Conservation (phyloP, 2,329 filamentous ascomycete genomes). For the Fusarium sublunatum region DNA sequence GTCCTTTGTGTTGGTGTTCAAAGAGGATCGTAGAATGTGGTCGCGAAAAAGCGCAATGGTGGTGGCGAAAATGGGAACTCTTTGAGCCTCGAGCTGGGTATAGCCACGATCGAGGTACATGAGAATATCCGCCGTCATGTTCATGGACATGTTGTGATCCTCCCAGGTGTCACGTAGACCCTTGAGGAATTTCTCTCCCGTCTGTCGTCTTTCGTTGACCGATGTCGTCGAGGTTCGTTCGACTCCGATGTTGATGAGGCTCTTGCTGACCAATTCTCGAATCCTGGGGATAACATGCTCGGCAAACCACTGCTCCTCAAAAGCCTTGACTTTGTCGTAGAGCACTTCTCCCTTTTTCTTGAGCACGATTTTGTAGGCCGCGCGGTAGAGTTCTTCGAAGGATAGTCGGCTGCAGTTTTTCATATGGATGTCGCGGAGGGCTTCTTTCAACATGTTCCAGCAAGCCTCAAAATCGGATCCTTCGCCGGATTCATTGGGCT, state of each 20-base stretch:
- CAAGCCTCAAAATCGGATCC: conserved; percentile 84
- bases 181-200: conserved; percentile 84
- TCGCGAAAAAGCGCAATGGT: conserved; percentile 92
- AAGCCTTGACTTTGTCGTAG: conserved; percentile 81
- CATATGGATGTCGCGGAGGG: conserved; percentile 88
- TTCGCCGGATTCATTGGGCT: conserved; percentile 60
- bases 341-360: conserved; percentile 85
- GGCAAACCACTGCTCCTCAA: conserved; percentile 85
- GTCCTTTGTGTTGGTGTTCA: conserved; percentile 58
- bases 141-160: conserved; percentile 91
- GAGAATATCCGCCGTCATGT: conserved; percentile 94
- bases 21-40: conserved; percentile 75
- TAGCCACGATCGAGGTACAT: conserved; percentile 97
- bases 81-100: conserved; percentile 71
- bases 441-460: conserved; percentile 81
- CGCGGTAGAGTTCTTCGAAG: conserved; percentile 95
- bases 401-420: conserved; percentile 91
- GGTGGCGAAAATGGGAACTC: conserved; percentile 83
- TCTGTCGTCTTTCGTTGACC: conserved; percentile 80
- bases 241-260: conserved; percentile 70
- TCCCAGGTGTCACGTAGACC: conserved; percentile 84
- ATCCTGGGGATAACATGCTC: conserved; percentile 78
- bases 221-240: conserved; percentile 68
- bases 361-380: conserved; percentile 92
- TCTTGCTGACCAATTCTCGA: conserved; percentile 74